Conservation (phyloP, 805 yeast genomes). For the Cyberlindnera mississippiensis region DNA sequence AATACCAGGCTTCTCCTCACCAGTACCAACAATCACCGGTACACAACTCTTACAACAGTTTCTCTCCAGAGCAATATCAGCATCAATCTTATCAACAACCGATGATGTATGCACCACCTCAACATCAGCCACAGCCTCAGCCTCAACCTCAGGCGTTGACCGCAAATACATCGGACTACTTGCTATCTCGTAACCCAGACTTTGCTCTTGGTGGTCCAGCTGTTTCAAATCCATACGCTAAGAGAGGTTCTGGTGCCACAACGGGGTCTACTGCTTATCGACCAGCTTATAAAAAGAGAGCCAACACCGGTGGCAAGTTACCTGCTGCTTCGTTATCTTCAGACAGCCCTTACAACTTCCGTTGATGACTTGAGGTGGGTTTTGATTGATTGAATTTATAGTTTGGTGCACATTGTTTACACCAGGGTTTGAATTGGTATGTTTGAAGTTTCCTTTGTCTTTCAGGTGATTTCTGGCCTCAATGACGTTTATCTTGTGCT, state of each 20-base stretch:
- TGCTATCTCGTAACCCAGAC: constrained; percentile 48
- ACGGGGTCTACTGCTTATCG: constrained; percentile 24
- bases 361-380: constrained; percentile 19
- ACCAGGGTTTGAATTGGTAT: too few species aligned
- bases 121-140: constrained; percentile 3
- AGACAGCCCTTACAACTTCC: constrained; percentile 43
- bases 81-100: constrained; percentile 6
- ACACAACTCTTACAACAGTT: background rate
- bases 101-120: constrained; percentile 4
- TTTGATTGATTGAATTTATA: background rate
- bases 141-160: constrained; percentile 6
- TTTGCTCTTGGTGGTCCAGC: constrained; percentile 32
- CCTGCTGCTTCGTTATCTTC: constrained; percentile 39
- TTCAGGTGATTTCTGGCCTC: background rate
- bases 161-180: constrained; percentile 35
- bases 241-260: constrained; percentile 2
- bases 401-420: too few species aligned
- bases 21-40: constrained; percentile 1
- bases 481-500: background rate
- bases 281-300: constrained; percentile 37
- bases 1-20: constrained; percentile 4
- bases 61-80: constrained; percentile 3
- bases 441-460: too few species aligned
- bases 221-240: constrained; percentile 10
- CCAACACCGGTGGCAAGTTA: constrained; percentile 30